Base-by-base conservation (phyloP, 2,329 filamentous ascomycete genomes). In the Colletotrichum agaves region DNA sequence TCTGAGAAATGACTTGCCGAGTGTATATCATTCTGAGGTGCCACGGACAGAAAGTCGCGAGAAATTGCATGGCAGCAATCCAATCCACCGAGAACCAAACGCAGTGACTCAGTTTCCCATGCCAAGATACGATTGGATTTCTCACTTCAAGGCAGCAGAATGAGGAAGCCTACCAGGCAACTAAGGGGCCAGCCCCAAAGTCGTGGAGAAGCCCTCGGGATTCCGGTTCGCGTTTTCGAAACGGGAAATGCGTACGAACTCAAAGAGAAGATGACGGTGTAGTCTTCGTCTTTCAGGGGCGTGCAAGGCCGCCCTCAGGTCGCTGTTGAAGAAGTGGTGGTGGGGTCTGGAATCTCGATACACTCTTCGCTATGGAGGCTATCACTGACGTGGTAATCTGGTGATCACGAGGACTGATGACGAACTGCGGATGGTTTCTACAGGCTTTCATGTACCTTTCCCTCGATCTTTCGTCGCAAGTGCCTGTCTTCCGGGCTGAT, bases 91-190 rank as follows among this genome's bases (percentile, higher is more conserved):
- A 11, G 33, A 17, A 33, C 13, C 3, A 11, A 6, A 31, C 8
- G 50, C 19, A 55, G 61, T 65, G 64, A 60, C 60, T 67, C 64
- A 64, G 19, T 46, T 4, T 12, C 6, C 33, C 3, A 11, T 37
- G 35, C 37, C 6, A 39, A 27, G 13, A 59, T 46, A 17, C 47
- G 35, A 67, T 44, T 67, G 53, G 61, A 17, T 49, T 10, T 27
- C 33, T 39, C 35, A 21, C 35, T 52, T 21, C 44, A 53, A 67
- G 61, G 64, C 37, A 67, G 33, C 37, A 23, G 52, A 12, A 50
- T 13, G 17, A 37, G n/a, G 8, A 50, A 43, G 23, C 31, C 58
- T 15, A 49, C 37, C 13, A 15, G 27, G 17, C 17, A 12, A 49
- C 13, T 11, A 7, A 10, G 27, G 31, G 27, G 6, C 47, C 21